Percentiles rank a stretch among this genome's conserved stretches.
These are phyloP conservation scores for Cyberlindnera americana DNA, from an alignment of 805 yeast genomes.

Conservation along the genomic window DNA sequence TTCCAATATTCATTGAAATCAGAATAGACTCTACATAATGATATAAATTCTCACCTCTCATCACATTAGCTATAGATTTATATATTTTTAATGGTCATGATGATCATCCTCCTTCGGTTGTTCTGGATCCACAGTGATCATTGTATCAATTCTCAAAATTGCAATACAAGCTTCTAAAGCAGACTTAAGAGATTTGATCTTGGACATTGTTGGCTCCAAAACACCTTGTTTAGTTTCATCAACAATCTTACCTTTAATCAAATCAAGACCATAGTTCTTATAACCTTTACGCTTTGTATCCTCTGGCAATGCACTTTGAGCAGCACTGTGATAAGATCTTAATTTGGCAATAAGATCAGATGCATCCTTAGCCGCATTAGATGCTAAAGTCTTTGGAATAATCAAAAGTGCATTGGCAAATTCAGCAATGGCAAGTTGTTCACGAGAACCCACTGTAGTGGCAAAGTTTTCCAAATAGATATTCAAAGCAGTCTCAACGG, in stretches of 20 bases:
- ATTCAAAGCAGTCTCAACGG: slow-evolving; percentile 94
- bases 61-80: neutral
- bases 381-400: slow-evolving; percentile 95
- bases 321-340: slow-evolving; percentile 93
- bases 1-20: no score
- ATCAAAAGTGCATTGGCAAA: slow-evolving; percentile 86
- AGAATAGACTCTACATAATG: no score
- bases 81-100: slow-evolving; percentile 38
- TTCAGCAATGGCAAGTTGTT: slow-evolving; percentile 96
- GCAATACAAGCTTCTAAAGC: slow-evolving; percentile 99
- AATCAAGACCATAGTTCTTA: slow-evolving; percentile 88
- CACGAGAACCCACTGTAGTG: slow-evolving; percentile 95
- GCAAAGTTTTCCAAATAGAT: slow-evolving; percentile 96
- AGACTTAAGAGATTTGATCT: slow-evolving; percentile 87
- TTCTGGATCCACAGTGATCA: slow-evolving; percentile 97
- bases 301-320: slow-evolving; percentile 81
- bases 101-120: slow-evolving; percentile 90
- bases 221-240: slow-evolving; percentile 85
- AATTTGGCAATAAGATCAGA: slow-evolving; percentile 92
- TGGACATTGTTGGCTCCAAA: slow-evolving; percentile 91
- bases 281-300: slow-evolving; percentile 83
- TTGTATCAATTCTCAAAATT: slow-evolving; percentile 94
- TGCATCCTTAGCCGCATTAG: slow-evolving; percentile 96
- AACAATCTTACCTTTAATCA: slow-evolving; percentile 86
- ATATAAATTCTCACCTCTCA: neutral